These are phyloP conservation scores for Fusarium sp. DNA, from an alignment of 2,329 filamentous ascomycete species.

Conservation along the genomic window DNA sequence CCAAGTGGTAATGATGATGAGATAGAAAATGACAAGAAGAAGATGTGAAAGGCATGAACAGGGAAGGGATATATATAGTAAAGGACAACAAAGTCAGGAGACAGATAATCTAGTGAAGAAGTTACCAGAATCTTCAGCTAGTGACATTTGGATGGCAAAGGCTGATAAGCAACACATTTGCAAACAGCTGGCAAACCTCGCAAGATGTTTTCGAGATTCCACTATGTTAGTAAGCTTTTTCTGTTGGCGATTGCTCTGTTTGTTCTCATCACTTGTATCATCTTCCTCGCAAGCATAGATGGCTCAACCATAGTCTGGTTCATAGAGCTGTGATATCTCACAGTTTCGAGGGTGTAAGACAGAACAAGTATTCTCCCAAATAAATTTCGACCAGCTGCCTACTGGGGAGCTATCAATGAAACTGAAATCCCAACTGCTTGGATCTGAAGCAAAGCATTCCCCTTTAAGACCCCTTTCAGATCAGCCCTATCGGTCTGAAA, in stretches of 20 bases:
- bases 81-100: rapidly evolving
- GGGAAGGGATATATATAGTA: neutral
- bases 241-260: neutral
- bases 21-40: neutral
- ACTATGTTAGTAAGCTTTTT: no score
- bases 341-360: neutral
- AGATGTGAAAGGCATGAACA: neutral
- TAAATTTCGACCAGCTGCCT: neutral
- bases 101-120: neutral
- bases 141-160: no score
- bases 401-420: neutral
- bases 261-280: rapidly evolving
- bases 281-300: neutral
- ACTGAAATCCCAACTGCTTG: neutral
- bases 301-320: neutral
- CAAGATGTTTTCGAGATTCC: neutral
- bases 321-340: neutral
- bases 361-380: neutral
- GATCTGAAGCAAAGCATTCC: neutral
- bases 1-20: neutral
- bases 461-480: neutral
- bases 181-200: neutral
- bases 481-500: neutral
- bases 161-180: neutral
- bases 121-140: no score